A percentile compares a stretch with the other conserved stretches of the same genome.
Evolutionary conservation across 2,329 filamentous ascomycete species (phyloP).

Genomic region (Ophiostoma tasmaniense): DNA sequence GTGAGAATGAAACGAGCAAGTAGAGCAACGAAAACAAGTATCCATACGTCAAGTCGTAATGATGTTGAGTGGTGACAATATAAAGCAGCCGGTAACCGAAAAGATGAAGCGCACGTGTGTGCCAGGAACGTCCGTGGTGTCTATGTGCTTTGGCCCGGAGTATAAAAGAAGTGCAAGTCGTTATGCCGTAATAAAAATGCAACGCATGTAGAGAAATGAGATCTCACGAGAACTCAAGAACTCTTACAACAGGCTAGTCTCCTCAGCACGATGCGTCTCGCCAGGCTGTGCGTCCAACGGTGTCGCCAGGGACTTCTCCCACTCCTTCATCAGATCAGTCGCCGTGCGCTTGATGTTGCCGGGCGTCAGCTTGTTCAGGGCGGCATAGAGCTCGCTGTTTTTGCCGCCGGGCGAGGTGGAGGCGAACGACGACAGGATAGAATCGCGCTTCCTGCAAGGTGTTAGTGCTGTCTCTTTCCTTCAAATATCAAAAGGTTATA

Average conservation of each 20-base stretch:
- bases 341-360: constrained; percentile 74
- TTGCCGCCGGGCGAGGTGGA: constrained; percentile 31
- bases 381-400: constrained; percentile 41
- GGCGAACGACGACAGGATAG: constrained; percentile 8
- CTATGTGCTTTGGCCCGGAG: background rate
- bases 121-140: background rate
- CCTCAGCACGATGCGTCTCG: background rate
- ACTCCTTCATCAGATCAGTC: constrained; percentile 80
- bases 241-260: constrained; percentile 5
- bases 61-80: background rate
- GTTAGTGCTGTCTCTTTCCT: constrained; percentile 1
- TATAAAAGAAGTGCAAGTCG: background rate
- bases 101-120: background rate
- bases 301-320: constrained; percentile 69
- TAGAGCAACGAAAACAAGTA: background rate
- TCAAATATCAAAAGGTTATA: background rate
- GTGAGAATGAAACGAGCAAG: background rate
- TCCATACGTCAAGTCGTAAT: background rate
- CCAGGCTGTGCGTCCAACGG: constrained; percentile 25
- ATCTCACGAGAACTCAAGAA: background rate
- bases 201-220: background rate
- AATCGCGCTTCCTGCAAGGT: constrained; percentile 10
- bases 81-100: background rate
- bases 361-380: constrained; percentile 63
- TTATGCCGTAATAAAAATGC: constrained; percentile 3